These are phyloP conservation scores for Secale cereale DNA, from an alignment of 176 grass and related monocot species.

Conservation along the genomic window DNA sequence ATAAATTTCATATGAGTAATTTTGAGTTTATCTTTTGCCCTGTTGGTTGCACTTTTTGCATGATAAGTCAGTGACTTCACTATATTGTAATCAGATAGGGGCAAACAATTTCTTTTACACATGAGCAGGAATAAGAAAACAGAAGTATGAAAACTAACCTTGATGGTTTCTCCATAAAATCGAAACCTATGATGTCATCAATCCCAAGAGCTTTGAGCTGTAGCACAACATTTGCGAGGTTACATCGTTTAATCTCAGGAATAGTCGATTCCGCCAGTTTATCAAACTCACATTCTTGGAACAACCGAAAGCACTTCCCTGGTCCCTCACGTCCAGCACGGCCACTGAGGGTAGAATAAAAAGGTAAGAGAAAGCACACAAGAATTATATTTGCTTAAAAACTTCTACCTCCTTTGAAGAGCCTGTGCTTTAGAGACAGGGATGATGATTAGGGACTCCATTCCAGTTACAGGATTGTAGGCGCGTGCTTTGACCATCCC, in stretches of 20 bases:
- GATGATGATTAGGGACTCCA: constrained; percentile 89
- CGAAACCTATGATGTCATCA: constrained; percentile 92
- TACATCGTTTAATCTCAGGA: constrained; percentile 95
- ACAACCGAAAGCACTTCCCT: constrained; percentile 84
- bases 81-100: not conserved
- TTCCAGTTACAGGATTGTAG: constrained; percentile 94
- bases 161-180: constrained; percentile 98
- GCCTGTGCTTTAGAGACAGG: constrained; percentile 90
- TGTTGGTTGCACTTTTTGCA: not conserved
- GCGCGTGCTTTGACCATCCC: constrained; percentile 94
- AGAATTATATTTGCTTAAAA: constrained; percentile 1
- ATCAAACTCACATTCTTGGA: constrained; percentile 82
- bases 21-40: not conserved
- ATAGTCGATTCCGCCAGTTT: constrained; percentile 78
- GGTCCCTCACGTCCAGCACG: constrained; percentile 79
- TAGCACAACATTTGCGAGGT: constrained; percentile 89
- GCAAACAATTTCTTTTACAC: not conserved
- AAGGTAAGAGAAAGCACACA: not conserved
- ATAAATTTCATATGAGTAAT: constrained; percentile 6
- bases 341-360: constrained; percentile 52
- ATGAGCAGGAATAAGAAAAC: not conserved
- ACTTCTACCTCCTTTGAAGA: constrained; percentile 81
- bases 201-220: constrained; percentile 96
- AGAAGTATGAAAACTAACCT: constrained; percentile 36
- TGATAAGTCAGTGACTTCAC: not conserved